Evolutionary conservation across 2,329 filamentous ascomycete genomes (phyloP).

Genomic region (Fusarium praegraminearum): DNA sequence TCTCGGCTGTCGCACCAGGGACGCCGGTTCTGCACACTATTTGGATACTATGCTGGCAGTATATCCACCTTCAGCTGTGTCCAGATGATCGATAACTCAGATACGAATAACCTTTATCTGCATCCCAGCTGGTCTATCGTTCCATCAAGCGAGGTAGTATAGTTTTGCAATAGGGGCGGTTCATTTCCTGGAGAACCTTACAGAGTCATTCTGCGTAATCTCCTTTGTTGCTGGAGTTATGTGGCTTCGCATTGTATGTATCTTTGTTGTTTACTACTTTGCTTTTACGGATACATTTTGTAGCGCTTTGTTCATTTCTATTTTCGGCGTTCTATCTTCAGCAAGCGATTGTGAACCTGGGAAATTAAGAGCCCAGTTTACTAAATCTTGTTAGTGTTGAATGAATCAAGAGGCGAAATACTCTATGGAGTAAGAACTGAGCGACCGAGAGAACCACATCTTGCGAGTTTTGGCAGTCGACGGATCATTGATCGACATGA

Average conservation of each 20-base stretch:
- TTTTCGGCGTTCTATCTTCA: slow-evolving; percentile 19
- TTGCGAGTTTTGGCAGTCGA: slow-evolving; percentile 6
- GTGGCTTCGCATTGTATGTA: neutral
- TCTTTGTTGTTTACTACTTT: neutral
- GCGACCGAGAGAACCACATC: neutral
- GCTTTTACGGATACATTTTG: neutral
- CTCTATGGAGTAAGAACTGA: neutral
- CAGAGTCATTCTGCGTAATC: slow-evolving; percentile 4
- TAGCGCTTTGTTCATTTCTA: slow-evolving; percentile 31
- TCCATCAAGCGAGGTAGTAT: neutral
- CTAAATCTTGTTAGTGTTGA: slow-evolving; percentile 8
- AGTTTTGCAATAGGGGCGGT: neutral
- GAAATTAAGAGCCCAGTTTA: slow-evolving; percentile 13
- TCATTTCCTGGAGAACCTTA: slow-evolving; percentile 17
- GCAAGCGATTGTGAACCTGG: neutral
- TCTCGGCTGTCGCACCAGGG: slow-evolving; percentile 30
- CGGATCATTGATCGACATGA: slow-evolving; percentile 13
- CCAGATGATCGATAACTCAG: slow-evolving; percentile 7
- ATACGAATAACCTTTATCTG: slow-evolving; percentile 12
- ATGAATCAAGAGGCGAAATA: neutral
- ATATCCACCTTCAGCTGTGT: slow-evolving; percentile 18
- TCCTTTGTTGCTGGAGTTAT: neutral
- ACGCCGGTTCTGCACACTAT: neutral
- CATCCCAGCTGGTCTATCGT: neutral
- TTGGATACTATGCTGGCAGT: neutral